phyloP scores from a whole-genome alignment of 1,139 yeast species.

The Saccharomyces uvarum region DNA sequence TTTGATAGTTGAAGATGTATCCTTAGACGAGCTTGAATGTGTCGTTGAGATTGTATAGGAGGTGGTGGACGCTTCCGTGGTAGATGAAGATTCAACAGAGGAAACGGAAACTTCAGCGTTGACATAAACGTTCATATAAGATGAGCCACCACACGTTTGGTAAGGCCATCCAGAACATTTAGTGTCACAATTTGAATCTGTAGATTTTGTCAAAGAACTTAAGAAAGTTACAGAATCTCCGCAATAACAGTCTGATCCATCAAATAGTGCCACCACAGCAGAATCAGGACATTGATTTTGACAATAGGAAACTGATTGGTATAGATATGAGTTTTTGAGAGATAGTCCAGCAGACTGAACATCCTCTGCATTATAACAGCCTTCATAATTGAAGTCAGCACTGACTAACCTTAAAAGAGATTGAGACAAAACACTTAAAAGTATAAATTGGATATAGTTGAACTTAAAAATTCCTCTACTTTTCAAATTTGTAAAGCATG shows the following conservation, averaged over 20 bases:
- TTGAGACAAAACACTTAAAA: not conserved
- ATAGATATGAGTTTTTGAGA: conserved; percentile 36
- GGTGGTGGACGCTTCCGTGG: conserved; percentile 35
- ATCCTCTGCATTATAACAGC: conserved; percentile 17
- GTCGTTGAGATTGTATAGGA: not conserved
- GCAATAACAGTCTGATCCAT: conserved; percentile 56
- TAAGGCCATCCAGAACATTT: conserved; percentile 50
- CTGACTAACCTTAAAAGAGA: conserved; percentile 1
- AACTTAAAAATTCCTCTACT: not conserved
- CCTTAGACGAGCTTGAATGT: not conserved
- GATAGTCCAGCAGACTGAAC: conserved; percentile 10
- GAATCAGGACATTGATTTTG: conserved; percentile 39
- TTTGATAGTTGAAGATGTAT: not conserved
- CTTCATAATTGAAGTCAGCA: conserved; percentile 10
- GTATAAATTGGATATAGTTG: not conserved
- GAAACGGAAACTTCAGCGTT: conserved; percentile 33
- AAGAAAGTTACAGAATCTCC: conserved; percentile 38
- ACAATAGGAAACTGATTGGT: conserved; percentile 48
- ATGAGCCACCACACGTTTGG: conserved; percentile 57
- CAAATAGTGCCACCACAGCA: conserved; percentile 45
- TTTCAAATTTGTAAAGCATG: not conserved
- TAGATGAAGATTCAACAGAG: not conserved
- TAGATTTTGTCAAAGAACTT: conserved; percentile 30
- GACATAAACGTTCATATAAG: conserved; percentile 43
- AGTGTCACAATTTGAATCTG: conserved; percentile 40